Evolutionary conservation across 148 eudicot species (phyloP), one percentile per base, ranked within the genome.

Genomic region (Talinum fruticosum): DNA sequence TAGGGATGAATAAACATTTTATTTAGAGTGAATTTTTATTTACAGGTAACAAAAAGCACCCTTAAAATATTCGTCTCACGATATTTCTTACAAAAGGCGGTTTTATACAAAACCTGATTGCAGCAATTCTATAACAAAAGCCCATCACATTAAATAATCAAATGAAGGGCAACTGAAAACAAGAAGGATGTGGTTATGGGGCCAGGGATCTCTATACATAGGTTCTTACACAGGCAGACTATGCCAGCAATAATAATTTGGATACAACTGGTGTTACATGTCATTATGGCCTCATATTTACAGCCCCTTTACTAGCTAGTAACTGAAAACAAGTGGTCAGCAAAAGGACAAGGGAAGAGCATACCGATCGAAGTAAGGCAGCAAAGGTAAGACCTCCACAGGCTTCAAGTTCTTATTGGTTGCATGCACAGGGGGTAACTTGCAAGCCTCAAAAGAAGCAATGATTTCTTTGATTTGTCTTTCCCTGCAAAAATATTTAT

Each of bases 351-450:
- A n/a, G 24, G 23, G 36, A 74, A 37, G 35, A 74, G 23, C 86
- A 74, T 89, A 96, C 99, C 97, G 87, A 38, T 96, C 97, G 86
- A 91, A 93, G 84, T 88, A 87, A 75, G 99, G 99, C 29, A 93
- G 83, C 37, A 96, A 84, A 10, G 97, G 99, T 64, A 91, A 79
- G 81, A 93, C 84, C 83, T 93, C 94, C 78, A 88, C 88, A 82
- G 97, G 97, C 67, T 87, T 87, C 79, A 96, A 82, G 38, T 74
- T 78, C 68, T 78, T 88, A 76, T 96, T 93, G 61, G 90, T 86
- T 83, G 97, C 87, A 89, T 96, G 97, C 69, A 96, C 92, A 83
- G 99, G 99, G 18, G 85, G 87, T 32, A 86, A 76, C 83, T 90
- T 96, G 86, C 92, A 87, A 69, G 93, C 93, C 81, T 86, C 96